Evolutionary conservation across 163 green algal genomes (phyloP).

Genomic region (Coccomyxa subellipsoidea): DNA sequence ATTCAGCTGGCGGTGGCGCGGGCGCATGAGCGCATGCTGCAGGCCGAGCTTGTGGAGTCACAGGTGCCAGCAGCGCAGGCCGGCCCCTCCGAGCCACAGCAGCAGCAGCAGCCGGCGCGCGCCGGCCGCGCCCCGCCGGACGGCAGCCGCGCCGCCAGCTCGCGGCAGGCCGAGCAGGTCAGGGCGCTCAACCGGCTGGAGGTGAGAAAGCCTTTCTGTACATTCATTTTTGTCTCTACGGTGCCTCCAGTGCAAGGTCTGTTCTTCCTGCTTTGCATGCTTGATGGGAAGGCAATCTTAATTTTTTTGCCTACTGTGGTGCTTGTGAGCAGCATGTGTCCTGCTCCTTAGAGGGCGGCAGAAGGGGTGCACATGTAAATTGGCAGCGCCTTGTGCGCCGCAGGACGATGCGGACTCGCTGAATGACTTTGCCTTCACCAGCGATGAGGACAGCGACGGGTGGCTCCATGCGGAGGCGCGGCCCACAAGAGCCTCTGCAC

Average conservation of each 20-base stretch:
- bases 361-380: no score
- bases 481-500: neutral
- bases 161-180: neutral
- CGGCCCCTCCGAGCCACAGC: neutral
- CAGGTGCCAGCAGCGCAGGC: neutral
- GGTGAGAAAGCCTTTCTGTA: no score
- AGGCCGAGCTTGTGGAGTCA: neutral
- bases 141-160: slow-evolving; percentile 4
- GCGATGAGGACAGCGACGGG: neutral
- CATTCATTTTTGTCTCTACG: no score
- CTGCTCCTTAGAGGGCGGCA: no score
- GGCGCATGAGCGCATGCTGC: slow-evolving; percentile 5
- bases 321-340: no score
- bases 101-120: neutral
- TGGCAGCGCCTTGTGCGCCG: no score
- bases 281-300: no score
- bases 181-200: neutral
- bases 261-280: no score
- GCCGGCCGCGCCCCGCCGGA: neutral
- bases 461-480: neutral
- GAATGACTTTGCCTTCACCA: neutral
- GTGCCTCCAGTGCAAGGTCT: no score
- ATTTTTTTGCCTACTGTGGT: no score
- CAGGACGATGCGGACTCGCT: neutral
- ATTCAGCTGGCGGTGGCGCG: neutral